A percentile compares a stretch with the other conserved stretches of the same genome.
Conservation (phyloP, 208 protist species). For the Phytomonas serpens region DNA sequence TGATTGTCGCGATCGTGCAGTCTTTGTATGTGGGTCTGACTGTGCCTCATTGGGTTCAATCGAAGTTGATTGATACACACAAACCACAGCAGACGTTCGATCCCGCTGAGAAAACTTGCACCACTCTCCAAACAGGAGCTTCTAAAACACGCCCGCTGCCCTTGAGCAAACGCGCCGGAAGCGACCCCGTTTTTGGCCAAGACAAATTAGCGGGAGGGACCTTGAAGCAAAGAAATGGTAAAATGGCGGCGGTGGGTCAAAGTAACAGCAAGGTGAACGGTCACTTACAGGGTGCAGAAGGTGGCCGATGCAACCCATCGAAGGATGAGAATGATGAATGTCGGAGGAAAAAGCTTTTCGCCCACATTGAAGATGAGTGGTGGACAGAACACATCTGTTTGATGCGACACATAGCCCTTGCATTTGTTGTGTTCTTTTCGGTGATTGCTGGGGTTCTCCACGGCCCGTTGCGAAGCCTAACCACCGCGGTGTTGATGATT, state of each 20-base stretch:
- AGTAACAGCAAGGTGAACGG: not conserved
- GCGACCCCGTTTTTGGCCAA: not conserved
- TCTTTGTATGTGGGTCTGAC: conserved; percentile 18
- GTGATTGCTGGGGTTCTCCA: conserved; percentile 38
- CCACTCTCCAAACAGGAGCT: not conserved
- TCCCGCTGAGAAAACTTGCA: not conserved
- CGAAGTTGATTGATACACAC: not conserved
- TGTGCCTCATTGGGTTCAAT: conserved; percentile 10
- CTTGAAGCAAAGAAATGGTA: not conserved
- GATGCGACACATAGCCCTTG: conserved; percentile 67
- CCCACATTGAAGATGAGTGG: conserved; percentile 47
- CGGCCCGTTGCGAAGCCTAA: conserved; percentile 20
- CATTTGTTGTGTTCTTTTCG: conserved; percentile 30
- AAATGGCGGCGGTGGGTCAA: not conserved
- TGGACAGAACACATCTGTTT: conserved; percentile 61
- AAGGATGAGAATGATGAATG: not conserved
- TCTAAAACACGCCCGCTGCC: not conserved
- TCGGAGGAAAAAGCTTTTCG: not conserved
- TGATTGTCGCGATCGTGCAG: conserved; percentile 15
- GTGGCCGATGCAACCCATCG: not conserved
- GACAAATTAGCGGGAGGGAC: not conserved
- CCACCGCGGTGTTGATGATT: conserved; percentile 39
- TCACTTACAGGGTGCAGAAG: not conserved
- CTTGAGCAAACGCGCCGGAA: not conserved
- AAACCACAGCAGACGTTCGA: not conserved